Base-by-base conservation (phyloP, 1,284 basidiomycete species). In the Apiotrichum porosum region DNA sequence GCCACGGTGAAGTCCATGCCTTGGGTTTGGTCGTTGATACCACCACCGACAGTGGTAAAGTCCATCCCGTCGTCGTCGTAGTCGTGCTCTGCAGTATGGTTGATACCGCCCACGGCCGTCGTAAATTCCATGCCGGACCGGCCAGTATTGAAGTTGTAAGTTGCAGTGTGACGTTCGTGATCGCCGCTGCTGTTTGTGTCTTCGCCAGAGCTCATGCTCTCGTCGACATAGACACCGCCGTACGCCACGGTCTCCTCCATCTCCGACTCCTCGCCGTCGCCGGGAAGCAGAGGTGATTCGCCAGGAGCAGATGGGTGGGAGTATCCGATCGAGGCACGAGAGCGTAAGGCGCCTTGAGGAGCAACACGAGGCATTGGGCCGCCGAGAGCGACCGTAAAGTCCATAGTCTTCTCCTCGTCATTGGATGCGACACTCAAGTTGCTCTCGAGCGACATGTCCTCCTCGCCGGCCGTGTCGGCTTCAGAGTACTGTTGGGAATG, bases 351-450 rank as follows among this genome's bases (percentile, higher is more conserved):
- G 15, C 53, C 58, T 17, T 53, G 56, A 5, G 73, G 73, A 1
- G 73, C 63, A 3, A 58, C 47, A 22, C 51, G 45, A 0, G 72
- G 72, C 28, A 75, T 57, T n/a, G 68, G 44, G 3, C 72, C 69
- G 3, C 72, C 73, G 10, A 73, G 60, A 4, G 70, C 70, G 33
- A 74, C 63, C 1, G 73, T 75, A 49, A 74, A 75, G 49, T 75
- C 73, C 68, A 75, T 73, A 1, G 71, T 73, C 48, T 68, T 63
- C 42, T 73, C 71, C 42, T 74, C 71, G 37, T 69, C 66, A 28
- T 49, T 47, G 9, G 23, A 54, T 14, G 63, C 62, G 30, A 43
- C 43, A 18, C 30, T 47, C 9, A 56, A 59, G 17, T 39, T 41
- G n/a, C 52, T 52, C 39, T 64, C 62, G 18, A 57, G 50, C 13